phyloP scores from a whole-genome alignment of 441 rosid species.

The Erysimum cheiri region DNA sequence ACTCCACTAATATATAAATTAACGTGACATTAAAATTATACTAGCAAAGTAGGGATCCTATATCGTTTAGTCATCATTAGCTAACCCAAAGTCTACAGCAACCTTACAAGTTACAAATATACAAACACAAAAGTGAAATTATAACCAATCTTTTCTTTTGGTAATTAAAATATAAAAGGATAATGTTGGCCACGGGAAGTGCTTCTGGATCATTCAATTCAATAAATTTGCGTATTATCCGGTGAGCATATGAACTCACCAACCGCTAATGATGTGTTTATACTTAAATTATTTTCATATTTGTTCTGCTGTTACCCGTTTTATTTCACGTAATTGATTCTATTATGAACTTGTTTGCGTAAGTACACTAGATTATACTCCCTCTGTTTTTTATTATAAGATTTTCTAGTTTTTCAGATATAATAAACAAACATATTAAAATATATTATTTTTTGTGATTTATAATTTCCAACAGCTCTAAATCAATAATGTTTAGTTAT shows the following conservation, averaged over 20 bases:
- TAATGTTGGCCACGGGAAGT: conserved; percentile 34
- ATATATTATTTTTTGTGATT: too few relatives aligned
- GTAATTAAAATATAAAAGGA: conserved; percentile 34
- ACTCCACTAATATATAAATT: conserved; percentile 43
- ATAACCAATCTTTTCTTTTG: conserved; percentile 40
- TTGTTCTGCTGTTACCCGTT: neutral
- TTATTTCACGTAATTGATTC: neutral
- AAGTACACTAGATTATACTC: conserved; percentile 1
- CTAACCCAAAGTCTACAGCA: conserved; percentile 40
- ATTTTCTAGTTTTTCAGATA: too few relatives aligned
- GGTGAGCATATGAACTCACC: conserved; percentile 38
- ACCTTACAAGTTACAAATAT: conserved; percentile 31
- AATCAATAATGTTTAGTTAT: too few relatives aligned
- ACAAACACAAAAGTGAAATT: conserved; percentile 29
- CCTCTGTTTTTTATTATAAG: too few relatives aligned
- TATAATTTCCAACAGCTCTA: too few relatives aligned
- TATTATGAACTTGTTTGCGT: neutral
- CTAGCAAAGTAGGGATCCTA: conserved; percentile 40
- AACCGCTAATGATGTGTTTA: conserved; percentile 32
- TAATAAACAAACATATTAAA: too few relatives aligned
- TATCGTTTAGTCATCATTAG: conserved; percentile 46
- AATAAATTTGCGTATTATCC: conserved; percentile 39
- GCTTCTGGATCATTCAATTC: conserved; percentile 19
- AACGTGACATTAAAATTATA: conserved; percentile 22
- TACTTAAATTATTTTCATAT: neutral